These are phyloP conservation scores for Sicyos baderoa DNA, from an alignment of 306 rosid genomes.

Conservation along the genomic window DNA sequence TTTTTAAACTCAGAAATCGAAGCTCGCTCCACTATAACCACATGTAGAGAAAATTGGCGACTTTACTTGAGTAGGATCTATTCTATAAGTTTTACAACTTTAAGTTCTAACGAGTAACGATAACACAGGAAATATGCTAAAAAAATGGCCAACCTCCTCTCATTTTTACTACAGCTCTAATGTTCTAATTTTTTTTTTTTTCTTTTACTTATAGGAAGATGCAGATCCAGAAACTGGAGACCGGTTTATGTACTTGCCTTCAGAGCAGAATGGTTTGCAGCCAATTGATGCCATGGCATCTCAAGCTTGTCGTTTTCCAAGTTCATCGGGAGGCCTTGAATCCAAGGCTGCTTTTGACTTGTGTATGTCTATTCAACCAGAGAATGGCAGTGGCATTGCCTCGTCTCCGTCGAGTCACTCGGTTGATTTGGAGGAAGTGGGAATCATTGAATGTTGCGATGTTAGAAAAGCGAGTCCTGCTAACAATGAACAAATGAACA, in stretches of 20 bases:
- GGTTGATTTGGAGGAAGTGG: slow-evolving; percentile 41
- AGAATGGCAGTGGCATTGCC: slow-evolving; percentile 22
- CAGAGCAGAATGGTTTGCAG: slow-evolving; percentile 42
- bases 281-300: slow-evolving; percentile 44
- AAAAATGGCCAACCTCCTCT: no score
- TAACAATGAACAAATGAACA: slow-evolving; percentile 32
- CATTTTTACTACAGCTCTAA: background rate
- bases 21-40: background rate
- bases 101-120: background rate
- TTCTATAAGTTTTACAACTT: background rate
- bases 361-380: slow-evolving; percentile 32
- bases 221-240: slow-evolving; percentile 52
- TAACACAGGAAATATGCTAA: background rate
- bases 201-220: slow-evolving; percentile 40
- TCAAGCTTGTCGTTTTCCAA: slow-evolving; percentile 43
- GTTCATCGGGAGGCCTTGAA: slow-evolving; percentile 32
- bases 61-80: background rate
- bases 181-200: background rate
- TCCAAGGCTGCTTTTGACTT: slow-evolving; percentile 30
- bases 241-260: slow-evolving; percentile 40
- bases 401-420: slow-evolving; percentile 30
- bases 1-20: no score
- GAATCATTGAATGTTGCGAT: slow-evolving; percentile 32
- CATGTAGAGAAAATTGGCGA: background rate
- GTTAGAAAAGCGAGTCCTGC: slow-evolving; percentile 31